Evolutionary conservation across 129 eudicot genomes (phyloP).

Genomic region (Flaveria robusta): DNA sequence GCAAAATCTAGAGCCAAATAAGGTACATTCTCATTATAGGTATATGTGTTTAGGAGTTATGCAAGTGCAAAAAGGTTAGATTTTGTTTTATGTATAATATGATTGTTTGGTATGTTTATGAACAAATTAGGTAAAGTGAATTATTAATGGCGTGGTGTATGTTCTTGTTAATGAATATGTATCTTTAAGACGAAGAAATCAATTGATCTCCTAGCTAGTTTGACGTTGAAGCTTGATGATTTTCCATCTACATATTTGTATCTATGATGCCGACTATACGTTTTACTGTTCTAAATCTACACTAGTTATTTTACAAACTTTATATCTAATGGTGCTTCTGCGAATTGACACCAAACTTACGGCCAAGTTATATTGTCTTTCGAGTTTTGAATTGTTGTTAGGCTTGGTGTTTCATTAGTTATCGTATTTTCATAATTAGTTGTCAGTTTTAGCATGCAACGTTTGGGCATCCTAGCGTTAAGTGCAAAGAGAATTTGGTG

Average conservation of each 20-base stretch:
- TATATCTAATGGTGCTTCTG: neutral
- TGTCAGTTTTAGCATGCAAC: too few relatives aligned
- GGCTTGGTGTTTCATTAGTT: too few relatives aligned
- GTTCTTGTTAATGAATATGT: slow-evolving; percentile 21
- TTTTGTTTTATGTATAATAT: slow-evolving; percentile 34
- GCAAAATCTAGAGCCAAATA: slow-evolving; percentile 34
- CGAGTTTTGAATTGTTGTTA: too few relatives aligned
- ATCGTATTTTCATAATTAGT: too few relatives aligned
- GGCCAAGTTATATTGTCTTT: too few relatives aligned
- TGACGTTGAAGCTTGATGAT: slow-evolving; percentile 3
- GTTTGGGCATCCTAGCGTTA: neutral
- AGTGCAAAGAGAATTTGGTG: neutral
- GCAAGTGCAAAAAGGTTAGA: slow-evolving; percentile 30
- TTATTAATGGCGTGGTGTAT: slow-evolving; percentile 11
- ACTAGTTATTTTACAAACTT: neutral
- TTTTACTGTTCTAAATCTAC: neutral
- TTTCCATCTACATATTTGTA: neutral
- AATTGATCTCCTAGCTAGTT: slow-evolving; percentile 20
- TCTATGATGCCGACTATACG: neutral
- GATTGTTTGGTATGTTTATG: slow-evolving; percentile 32
- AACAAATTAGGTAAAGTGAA: slow-evolving; percentile 29
- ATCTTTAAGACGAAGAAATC: slow-evolving; percentile 28
- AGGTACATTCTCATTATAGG: slow-evolving; percentile 32
- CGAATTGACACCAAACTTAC: too few relatives aligned
- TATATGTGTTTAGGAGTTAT: slow-evolving; percentile 34